Percentiles rank a stretch among this genome's conserved stretches.
These are phyloP conservation scores for Saccharomycopsis schoenii DNA, from an alignment of 805 yeast genomes.

Conservation along the genomic window DNA sequence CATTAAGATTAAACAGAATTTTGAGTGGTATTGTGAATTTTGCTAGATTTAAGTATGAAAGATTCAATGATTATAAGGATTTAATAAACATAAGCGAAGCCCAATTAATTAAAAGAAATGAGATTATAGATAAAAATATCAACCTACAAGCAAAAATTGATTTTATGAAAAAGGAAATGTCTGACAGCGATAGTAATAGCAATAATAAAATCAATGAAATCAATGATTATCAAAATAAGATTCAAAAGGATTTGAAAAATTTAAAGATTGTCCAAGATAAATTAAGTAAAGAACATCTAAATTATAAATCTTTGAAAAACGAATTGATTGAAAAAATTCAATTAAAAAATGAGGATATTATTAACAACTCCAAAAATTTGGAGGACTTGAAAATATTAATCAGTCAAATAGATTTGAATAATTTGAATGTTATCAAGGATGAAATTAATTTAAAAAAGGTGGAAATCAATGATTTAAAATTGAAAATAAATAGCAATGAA, in stretches of 20 bases:
- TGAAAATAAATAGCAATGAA: conserved; percentile 9
- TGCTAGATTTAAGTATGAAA: conserved; percentile 75
- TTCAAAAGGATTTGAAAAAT: conserved; percentile 17
- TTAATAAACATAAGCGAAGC: conserved; percentile 46
- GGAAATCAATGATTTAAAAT: conserved; percentile 8
- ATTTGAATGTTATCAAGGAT: conserved; percentile 13
- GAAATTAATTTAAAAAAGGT: conserved; percentile 12
- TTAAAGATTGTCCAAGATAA: conserved; percentile 15
- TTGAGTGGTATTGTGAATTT: conserved; percentile 78
- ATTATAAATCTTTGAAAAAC: conserved; percentile 11
- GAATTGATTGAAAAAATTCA: conserved; percentile 13
- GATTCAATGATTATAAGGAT: conserved; percentile 58
- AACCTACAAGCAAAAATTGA: conserved; percentile 28
- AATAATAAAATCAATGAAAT: conserved; percentile 20
- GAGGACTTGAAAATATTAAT: conserved; percentile 9
- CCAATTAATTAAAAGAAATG: conserved; percentile 35
- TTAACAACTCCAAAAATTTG: conserved; percentile 7
- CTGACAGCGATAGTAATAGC: conserved; percentile 18
- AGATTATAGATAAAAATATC: conserved; percentile 33
- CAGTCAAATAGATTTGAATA: conserved; percentile 11
- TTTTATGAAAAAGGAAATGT: conserved; percentile 27
- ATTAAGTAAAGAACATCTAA: conserved; percentile 16
- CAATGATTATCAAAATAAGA: conserved; percentile 16
- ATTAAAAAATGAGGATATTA: conserved; percentile 13
- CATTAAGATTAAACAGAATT: conserved; percentile 49